Evolutionary conservation across 2,329 filamentous ascomycete genomes (phyloP), one percentile per base, ranked within the genome.

Genomic region (Emericellopsis atlantica): DNA sequence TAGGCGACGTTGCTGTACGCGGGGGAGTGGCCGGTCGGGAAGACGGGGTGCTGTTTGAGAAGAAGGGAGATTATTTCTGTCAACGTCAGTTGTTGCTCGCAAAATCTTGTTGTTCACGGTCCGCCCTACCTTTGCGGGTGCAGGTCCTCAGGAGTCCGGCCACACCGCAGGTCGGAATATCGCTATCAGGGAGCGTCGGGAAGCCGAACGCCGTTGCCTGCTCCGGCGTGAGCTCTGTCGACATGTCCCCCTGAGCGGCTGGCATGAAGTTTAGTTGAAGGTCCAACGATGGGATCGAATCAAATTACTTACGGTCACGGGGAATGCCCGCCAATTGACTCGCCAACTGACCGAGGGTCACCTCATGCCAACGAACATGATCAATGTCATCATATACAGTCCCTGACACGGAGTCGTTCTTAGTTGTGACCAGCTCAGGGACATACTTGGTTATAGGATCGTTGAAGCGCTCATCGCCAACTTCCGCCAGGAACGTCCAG

Each of bases 381-480:
- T 54, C 48, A 23, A 57, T 45, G 16, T 51, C 50, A 26, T 52
- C 49, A 15, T 46, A 43, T 14, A 48, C 16, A 15, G 18, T 21
- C 21, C 39, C 32, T 6, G 10, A 4, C n/a, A 10, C 16, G 21
- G 6, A 29, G 18, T 40, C 31, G 18, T 21, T 21, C 21, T 23
- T 21, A 33, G 44, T 40, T 36, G 42, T 52, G 35, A 46, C 49
- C 39, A 68, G 56, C 47, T 68, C 65, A 0, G 65, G 62, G 11
- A 67, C 49, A 40, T 61, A 65, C 21, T 58, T 56, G 1, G 64
- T 65, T 40, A 68, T 57, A 6, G 62, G 59, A 4, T 60, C 54
- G 32, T 61, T 57, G 50, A 61, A 67, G 26, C 55, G 49, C 14
- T 47, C 44, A 40, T 64, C 59, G 1, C 66, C 63, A n/a, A 54